Base-by-base conservation (phyloP, 768 basidiomycete species). In the Russula compacta region DNA sequence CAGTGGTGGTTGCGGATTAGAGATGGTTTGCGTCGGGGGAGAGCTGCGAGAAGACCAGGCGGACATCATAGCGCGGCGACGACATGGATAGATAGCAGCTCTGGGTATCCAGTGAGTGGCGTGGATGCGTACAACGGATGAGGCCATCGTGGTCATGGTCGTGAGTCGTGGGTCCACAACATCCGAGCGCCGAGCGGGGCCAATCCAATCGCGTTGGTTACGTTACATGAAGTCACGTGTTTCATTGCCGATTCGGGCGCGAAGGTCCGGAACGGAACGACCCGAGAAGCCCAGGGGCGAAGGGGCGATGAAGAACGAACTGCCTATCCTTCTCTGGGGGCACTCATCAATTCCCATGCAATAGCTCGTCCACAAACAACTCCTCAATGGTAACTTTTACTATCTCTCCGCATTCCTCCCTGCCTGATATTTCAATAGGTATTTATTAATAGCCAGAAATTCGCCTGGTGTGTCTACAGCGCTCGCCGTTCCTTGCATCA, bases 61-160 rank as follows among this genome's bases (percentile, higher is more conserved):
- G 46, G 86, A 85, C 82, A 86, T 85, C 81, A 85, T 82, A 1
- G 84, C 83, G 67, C 81, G 78, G 58, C 84, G 79, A 53, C 39
- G 33, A 59, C 73, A 73, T 70, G 69, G 59, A 32, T 3, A 53
- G 46, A 7, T 1, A 19, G 48, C 0, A 12, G 48, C 56, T 47
- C 36, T 55, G 44, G 40, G 63, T 59, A 36, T 56, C 29, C 59
- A 53, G 56, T 39, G 63, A 4, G 62, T 56, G 8, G 59, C 12
- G n/a, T 53, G 61, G 24, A 62, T 19, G 44, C 63, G 58, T 3
- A 64, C 59, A 10, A 64, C 43, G 53, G 56, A 29, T 15, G 55
- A 55, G 9, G 51, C 39, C 51, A 53, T 57, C 19, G 60, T 58
- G 15, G 55, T 21, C 2, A 42, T 15, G 29, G 33, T 50, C 4